Evolutionary conservation across 805 yeast genomes (phyloP).

Genomic region (Tanozyma kutaoensis): DNA sequence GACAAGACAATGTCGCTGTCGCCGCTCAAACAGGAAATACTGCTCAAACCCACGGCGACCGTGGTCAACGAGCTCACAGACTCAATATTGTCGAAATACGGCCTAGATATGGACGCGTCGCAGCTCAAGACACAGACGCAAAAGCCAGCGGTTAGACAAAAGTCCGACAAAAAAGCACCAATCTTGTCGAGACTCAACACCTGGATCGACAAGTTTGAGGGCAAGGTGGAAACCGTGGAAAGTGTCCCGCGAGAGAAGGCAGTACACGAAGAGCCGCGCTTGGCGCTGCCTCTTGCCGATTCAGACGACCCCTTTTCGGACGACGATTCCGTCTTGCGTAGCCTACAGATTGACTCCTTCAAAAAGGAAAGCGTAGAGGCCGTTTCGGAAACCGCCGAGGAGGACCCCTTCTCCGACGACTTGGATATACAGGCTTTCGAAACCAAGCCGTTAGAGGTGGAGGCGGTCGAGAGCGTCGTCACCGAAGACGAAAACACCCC

Average conservation of each 20-base stretch:
- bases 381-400: constrained; percentile 1
- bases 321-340: constrained; percentile 11
- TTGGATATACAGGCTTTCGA: constrained; percentile 6
- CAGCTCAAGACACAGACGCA: constrained; percentile 19
- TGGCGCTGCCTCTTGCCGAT: too few species aligned
- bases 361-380: background rate
- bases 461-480: background rate
- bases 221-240: background rate
- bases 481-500: background rate
- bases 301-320: constrained; percentile 17
- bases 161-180: too few species aligned
- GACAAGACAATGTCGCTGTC: too few species aligned
- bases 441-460: background rate
- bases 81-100: constrained; percentile 29
- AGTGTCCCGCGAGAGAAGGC: background rate
- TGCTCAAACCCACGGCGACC: too few species aligned
- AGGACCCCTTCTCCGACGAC: constrained; percentile 9
- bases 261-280: too few species aligned
- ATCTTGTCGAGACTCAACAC: too few species aligned
- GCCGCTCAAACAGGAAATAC: too few species aligned
- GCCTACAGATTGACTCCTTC: constrained; percentile 1
- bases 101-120: constrained; percentile 18
- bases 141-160: too few species aligned
- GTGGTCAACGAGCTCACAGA: constrained; percentile 19
- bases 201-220: constrained; percentile 21